Conservation (phyloP, 2,329 filamentous ascomycete genomes). For the Xylaria sp. region DNA sequence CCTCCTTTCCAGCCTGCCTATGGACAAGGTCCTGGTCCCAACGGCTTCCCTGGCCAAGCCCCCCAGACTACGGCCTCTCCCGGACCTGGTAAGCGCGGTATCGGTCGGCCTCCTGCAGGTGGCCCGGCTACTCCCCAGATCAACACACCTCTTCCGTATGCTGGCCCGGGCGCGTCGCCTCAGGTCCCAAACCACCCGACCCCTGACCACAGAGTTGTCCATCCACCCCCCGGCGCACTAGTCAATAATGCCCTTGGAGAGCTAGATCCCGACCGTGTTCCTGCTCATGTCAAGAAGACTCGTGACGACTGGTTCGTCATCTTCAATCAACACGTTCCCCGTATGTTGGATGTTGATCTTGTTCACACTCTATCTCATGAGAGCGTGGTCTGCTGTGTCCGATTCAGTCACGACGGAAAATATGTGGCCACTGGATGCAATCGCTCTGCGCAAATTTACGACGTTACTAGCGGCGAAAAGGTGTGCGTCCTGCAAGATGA, state of each 20-base stretch:
- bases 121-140: conserved; percentile 92
- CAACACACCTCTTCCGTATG: conserved; percentile 86
- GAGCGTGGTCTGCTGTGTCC: conserved; percentile 97
- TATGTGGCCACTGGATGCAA: conserved; percentile 98
- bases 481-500: conserved; percentile 92
- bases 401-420: conserved; percentile 95
- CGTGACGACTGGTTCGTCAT: conserved; percentile 95
- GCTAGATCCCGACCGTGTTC: conserved; percentile 85
- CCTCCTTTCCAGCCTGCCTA: conserved; percentile 79
- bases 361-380: conserved; percentile 93
- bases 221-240: conserved; percentile 61
- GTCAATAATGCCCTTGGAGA: conserved; percentile 79
- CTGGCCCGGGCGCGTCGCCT: conserved; percentile 83
- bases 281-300: conserved; percentile 87
- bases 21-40: conserved; percentile 67
- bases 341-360: conserved; percentile 90
- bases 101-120: conserved; percentile 71
- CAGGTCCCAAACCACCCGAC: conserved; percentile 85
- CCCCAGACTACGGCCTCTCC: conserved; percentile 88
- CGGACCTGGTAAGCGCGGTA: conserved; percentile 77
- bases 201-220: conserved; percentile 67
- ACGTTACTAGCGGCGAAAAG: conserved; percentile 86
- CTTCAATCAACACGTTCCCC: conserved; percentile 92
- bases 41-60: conserved; percentile 83
- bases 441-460: conserved; percentile 98